These are phyloP conservation scores for Orobanche coerulescens DNA, from an alignment of 257 asterid species.

Conservation along the genomic window DNA sequence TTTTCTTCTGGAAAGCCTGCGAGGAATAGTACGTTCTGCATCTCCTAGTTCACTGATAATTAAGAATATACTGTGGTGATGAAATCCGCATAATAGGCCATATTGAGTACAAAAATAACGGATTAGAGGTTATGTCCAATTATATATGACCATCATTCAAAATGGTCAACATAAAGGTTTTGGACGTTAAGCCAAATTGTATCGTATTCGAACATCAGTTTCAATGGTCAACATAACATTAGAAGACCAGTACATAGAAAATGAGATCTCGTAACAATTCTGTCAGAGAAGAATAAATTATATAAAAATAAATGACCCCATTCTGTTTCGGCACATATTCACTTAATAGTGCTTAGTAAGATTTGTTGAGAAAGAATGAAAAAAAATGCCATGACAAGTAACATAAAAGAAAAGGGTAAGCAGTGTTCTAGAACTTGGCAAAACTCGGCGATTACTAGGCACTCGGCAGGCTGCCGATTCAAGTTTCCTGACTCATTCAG, in stretches of 20 bases:
- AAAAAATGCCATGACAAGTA: slow-evolving; percentile 9
- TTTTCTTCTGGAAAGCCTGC: neutral
- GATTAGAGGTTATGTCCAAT: too few relatives aligned
- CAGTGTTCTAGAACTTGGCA: too few relatives aligned
- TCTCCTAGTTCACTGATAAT: neutral
- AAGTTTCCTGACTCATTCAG: too few relatives aligned
- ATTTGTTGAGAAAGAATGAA: slow-evolving; percentile 13
- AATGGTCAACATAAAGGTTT: neutral
- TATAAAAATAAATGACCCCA: neutral
- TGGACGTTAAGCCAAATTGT: neutral
- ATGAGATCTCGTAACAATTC: slow-evolving; percentile 1
- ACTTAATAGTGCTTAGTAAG: neutral
- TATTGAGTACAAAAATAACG: too few relatives aligned
- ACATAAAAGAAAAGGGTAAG: neutral
- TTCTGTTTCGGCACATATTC: slow-evolving; percentile 1
- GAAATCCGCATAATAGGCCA: neutral
- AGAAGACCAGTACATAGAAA: neutral
- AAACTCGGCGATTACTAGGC: too few relatives aligned
- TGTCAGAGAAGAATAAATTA: neutral
- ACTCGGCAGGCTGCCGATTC: too few relatives aligned
- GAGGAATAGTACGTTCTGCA: neutral
- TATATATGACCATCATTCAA: too few relatives aligned
- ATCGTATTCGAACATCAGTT: neutral
- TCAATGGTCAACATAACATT: neutral
- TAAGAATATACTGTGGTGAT: neutral